phyloP scores from a whole-genome alignment of 2,329 filamentous ascomycete species.

The Fusarium pseudocircinatum region DNA sequence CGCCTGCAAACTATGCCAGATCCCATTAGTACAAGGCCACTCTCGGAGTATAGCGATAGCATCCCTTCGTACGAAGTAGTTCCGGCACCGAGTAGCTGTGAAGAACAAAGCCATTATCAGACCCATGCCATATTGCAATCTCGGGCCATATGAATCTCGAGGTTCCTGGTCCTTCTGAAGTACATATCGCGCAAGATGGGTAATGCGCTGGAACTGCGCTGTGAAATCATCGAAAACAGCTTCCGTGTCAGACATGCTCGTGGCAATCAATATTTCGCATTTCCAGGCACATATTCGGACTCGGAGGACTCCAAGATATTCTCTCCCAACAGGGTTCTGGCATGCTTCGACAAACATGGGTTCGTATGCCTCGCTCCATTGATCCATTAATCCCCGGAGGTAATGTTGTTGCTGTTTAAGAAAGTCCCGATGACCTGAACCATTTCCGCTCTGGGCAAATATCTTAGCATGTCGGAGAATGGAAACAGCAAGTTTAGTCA shows the following conservation, averaged over 20 bases:
- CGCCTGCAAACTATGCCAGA: not conserved
- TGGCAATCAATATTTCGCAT: not conserved
- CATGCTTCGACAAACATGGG: not conserved
- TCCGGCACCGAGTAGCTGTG: not conserved
- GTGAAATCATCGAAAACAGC: not conserved
- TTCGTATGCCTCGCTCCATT: not conserved
- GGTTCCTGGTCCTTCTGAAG: not conserved
- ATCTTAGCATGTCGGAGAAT: not conserved
- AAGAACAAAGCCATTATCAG: not conserved
- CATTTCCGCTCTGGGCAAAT: accelerated
- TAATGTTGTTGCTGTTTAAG: not conserved
- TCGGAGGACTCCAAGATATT: not conserved
- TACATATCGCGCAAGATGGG: not conserved
- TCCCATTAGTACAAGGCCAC: not conserved
- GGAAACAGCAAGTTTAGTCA: not conserved
- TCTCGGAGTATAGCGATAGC: not conserved
- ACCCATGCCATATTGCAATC: not conserved
- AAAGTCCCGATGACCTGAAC: too few species aligned
- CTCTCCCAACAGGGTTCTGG: not conserved
- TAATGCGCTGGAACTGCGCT: not conserved
- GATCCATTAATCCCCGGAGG: not conserved
- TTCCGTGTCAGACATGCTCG: not conserved
- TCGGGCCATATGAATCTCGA: not conserved
- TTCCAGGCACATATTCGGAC: not conserved
- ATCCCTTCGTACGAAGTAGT: not conserved